Base-by-base conservation (phyloP, 1,139 yeast genomes). In the Yamadazyma taylorii region DNA sequence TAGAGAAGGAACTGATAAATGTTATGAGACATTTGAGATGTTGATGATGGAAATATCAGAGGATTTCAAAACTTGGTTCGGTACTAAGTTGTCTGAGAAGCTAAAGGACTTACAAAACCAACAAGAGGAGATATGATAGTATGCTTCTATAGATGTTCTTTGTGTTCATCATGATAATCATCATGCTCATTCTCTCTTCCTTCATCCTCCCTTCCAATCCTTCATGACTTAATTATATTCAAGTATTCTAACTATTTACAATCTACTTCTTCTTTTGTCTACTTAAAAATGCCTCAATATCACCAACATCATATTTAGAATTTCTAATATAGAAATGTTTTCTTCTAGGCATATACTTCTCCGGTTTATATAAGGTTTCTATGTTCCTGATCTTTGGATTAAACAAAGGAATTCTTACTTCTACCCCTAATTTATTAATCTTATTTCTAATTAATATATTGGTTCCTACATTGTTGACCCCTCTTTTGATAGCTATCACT, bases 241-340 rank as follows among this genome's bases (percentile, higher is more conserved):
- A 17, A 4, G 19, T 27, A 27, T 16, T 15, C 21, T 33, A 19
- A 21, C 26, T 28, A 15, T 30, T 33, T 28, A 30, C 31, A 27
- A 34, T 12, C 25, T 43, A 30, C 30, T 45, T 41, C 34, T 32
- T 40, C 30, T 35, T 37, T 44, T 50, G 43, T 39, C 49, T 50
- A 34, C 63, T 66, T 39, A 69, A 56, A 42, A 61, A 60, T 5
- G 58, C 64, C 52, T 84, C 92, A 43, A 84, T 67, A 55, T 85
- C 92, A 43, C 83, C 85, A 32, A 87, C 96, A 61, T 89, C 97
- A 63, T 83, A 68, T 62, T 81, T 82, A 47, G 87, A 75, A 61
- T 79, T 84, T 66, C 96, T 83, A 56, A 89, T 85, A 63, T 86
- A 89, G 71, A 82, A 88, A 50, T 87, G 92, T 71, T 86, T 88